Conservation (phyloP, 1,139 yeast species). For the Zhuliangozyma blackwelliae region DNA sequence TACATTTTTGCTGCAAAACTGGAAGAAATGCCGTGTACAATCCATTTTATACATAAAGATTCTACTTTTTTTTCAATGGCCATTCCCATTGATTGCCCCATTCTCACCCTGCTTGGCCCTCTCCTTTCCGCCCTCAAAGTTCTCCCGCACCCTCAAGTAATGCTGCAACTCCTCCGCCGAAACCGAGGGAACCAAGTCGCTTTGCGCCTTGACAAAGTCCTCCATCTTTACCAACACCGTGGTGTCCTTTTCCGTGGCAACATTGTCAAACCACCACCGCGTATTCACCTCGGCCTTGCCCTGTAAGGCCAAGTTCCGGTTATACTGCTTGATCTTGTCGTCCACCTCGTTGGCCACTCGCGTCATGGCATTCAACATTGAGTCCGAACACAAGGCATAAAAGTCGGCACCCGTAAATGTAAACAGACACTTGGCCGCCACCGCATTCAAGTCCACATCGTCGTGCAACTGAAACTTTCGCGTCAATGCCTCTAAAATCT, state of each 20-base stretch:
- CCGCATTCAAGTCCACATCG: conserved; percentile 53
- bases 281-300: conserved; percentile 49
- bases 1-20: too few species aligned
- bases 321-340: conserved; percentile 51
- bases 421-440: conserved; percentile 75
- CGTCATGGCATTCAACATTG: conserved; percentile 94
- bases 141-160: conserved; percentile 69
- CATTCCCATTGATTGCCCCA: background rate
- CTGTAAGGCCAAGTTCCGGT: conserved; percentile 23
- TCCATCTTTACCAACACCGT: conserved; percentile 63
- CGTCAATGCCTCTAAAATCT: conserved; percentile 83
- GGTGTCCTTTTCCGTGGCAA: conserved; percentile 64
- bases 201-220: conserved; percentile 74
- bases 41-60: too few species aligned
- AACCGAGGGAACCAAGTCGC: conserved; percentile 76
- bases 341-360: conserved; percentile 80
- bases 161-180: conserved; percentile 84
- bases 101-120: conserved; percentile 16
- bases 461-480: conserved; percentile 68
- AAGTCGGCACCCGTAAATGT: conserved; percentile 97
- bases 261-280: conserved; percentile 90
- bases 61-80: conserved; percentile 1
- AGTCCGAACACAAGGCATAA: conserved; percentile 91
- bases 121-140: conserved; percentile 62
- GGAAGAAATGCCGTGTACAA: too few species aligned